These are phyloP conservation scores for Rhododendron henanense DNA, from an alignment of 148 eudicot species.

Conservation along the genomic window DNA sequence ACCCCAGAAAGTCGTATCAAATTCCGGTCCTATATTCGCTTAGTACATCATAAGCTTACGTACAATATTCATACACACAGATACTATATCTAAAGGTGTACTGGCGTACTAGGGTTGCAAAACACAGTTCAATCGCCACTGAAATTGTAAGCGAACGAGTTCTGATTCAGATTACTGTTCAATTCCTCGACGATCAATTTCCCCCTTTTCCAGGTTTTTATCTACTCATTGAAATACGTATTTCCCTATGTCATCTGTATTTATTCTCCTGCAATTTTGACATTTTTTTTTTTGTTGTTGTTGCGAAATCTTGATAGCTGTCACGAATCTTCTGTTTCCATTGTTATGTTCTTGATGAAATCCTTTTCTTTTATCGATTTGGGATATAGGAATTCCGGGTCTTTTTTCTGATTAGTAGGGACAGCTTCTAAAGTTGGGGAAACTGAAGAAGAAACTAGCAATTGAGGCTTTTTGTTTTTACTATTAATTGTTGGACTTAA, in stretches of 20 bases:
- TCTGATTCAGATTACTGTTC: not conserved
- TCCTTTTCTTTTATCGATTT: not conserved
- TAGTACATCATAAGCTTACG: not conserved
- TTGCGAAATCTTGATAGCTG: not conserved
- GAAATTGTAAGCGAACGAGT: not conserved
- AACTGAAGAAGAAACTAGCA: not conserved
- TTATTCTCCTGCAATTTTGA: not conserved
- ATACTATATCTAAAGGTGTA: not conserved
- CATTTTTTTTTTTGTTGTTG: not conserved
- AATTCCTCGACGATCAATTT: not conserved
- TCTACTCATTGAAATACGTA: not conserved
- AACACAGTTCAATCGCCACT: not conserved
- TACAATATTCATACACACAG: not conserved
- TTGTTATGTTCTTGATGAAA: not conserved
- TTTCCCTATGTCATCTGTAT: not conserved
- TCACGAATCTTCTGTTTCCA: not conserved
- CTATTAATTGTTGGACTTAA: not conserved
- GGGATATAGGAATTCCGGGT: not conserved
- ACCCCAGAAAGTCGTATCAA: no score
- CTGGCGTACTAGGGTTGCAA: not conserved
- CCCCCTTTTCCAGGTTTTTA: not conserved
- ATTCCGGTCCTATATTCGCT: not conserved
- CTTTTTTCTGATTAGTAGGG: not conserved
- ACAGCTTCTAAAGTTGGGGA: not conserved
- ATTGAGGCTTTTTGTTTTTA: not conserved